These are phyloP conservation scores for Roridomyces roridus DNA, from an alignment of 768 basidiomycete species.

Conservation along the genomic window DNA sequence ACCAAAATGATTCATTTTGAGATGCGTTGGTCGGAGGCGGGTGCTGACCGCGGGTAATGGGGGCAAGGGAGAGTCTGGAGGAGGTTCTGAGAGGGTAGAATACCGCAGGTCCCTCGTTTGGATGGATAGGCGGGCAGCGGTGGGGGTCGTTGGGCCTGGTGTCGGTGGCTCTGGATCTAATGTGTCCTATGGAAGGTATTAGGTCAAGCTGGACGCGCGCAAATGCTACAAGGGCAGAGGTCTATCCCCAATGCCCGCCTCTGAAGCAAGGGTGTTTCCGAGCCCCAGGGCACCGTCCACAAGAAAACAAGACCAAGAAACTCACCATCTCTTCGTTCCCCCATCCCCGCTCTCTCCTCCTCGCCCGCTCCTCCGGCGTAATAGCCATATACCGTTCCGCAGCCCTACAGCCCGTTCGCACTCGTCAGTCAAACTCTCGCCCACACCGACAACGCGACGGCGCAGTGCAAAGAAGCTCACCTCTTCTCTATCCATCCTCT, in stretches of 20 bases:
- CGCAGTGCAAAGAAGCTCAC: conserved; percentile 44
- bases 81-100: conserved; percentile 33
- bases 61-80: conserved; percentile 36
- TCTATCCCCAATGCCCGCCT: too few species aligned
- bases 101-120: conserved; percentile 48
- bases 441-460: too few species aligned
- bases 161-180: conserved; percentile 30
- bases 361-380: conserved; percentile 59
- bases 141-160: conserved; percentile 23
- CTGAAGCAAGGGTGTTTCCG: too few species aligned
- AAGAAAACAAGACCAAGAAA: too few species aligned
- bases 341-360: conserved; percentile 76
- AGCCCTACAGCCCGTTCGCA: conserved; percentile 53
- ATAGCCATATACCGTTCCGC: conserved; percentile 81
- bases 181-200: conserved; percentile 12
- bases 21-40: conserved; percentile 62
- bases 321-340: conserved; percentile 49
- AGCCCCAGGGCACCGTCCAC: neutral
- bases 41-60: conserved; percentile 55
- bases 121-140: conserved; percentile 43
- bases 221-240: neutral
- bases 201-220: neutral
- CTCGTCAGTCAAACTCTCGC: neutral
- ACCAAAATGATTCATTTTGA: conserved; percentile 79
- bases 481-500: conserved; percentile 89